Evolutionary conservation across 1,284 basidiomycete genomes (phyloP), one percentile per base, ranked within the genome.

Genomic region (Apiotrichum akiyoshidainum): DNA sequence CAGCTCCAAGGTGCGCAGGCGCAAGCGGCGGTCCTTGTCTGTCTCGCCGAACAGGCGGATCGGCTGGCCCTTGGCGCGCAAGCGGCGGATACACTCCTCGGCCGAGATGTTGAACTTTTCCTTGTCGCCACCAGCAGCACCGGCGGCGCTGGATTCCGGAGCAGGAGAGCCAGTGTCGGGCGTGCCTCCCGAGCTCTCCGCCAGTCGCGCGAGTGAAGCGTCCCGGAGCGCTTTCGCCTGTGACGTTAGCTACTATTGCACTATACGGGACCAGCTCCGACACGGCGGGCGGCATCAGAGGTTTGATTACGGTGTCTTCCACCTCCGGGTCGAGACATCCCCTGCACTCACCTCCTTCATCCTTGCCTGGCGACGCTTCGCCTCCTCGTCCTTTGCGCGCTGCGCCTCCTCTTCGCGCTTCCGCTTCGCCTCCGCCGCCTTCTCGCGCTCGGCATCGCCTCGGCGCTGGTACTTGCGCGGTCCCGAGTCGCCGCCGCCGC

Each of bases 11-110:
- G 95, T 93, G 57, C 95, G 86, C 26, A 99, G 78, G 17, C 96
- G 86, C 26, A 98, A 79, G 42, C 93, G 82, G 11, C 95, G 83
- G 50, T 98, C 96, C 77, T 92, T 91, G 80, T 99, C 95, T 0
- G 87, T 86, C 76, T 99, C 96, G 45, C 87, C 96, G 72, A 99
- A 99, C 2, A 99, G 81, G 11, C 92, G 85, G 62, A 99, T 90
- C 2, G 96, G 96, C 73, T 99, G 92, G 31, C 90, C 91, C 73
- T 95, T 95, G 31, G 85, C 81, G 40, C 96, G 87, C 31, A 99
- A 83, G 14, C 96, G 85, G 9, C 89, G 86, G 54, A 94, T 82
- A 31, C 90, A 92, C 72, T 99, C 96, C 60, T 93, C 89, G 58
- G 92, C 90, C 2, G 94, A 92, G 52, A 98, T 89, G 74, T 92